Evolutionary conservation across 208 protist species (phyloP), one percentile per base, ranked within the genome.

Genomic region (Trichomonas tenax): DNA sequence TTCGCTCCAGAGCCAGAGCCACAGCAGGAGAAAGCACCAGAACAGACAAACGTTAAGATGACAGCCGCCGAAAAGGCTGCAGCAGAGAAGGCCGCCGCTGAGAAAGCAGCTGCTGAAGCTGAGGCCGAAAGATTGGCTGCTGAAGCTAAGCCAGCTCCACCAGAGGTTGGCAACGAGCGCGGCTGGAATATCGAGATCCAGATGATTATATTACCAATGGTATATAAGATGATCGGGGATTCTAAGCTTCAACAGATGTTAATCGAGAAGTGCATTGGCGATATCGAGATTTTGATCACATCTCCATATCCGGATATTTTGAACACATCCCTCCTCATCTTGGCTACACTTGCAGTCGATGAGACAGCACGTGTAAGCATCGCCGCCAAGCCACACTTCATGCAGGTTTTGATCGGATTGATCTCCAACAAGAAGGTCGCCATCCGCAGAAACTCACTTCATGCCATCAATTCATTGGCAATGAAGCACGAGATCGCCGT

Each of bases 161-260:
- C 58, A 72, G 58, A 72, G 58, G 26, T 72, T 26, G 34, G 34
- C n/a, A 40, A 84, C 34, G 81, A 84, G 26, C 26, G 34, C 15
- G 86, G 86, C 14, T 93, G 86, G 86, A 93, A 38, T 48, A 38
- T 93, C 38, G 86, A 93, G 45, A 48, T 93, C 86, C 86, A 93
- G 44, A 93, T 93, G 86, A 93, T 93, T 17, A 38, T 93, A 38
- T 44, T 93, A 10, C 86, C 86, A 51, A 93, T 93, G 44, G 9
- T 93, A 17, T 93, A 48, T 26, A 48, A 51, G 44, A 93, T 93
- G 86, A 93, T 93, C 38, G 86, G 86, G 15, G 86, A 93, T 51
- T 51, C 86, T 2, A 93, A 93, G 45, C 31, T 93, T 15, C 86
- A 93, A 21, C 40, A 48, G 31, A 34, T 93, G 23, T 38, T 93